Base-by-base conservation (phyloP, 257 asterid species). In the Leptodermis oblonga region DNA sequence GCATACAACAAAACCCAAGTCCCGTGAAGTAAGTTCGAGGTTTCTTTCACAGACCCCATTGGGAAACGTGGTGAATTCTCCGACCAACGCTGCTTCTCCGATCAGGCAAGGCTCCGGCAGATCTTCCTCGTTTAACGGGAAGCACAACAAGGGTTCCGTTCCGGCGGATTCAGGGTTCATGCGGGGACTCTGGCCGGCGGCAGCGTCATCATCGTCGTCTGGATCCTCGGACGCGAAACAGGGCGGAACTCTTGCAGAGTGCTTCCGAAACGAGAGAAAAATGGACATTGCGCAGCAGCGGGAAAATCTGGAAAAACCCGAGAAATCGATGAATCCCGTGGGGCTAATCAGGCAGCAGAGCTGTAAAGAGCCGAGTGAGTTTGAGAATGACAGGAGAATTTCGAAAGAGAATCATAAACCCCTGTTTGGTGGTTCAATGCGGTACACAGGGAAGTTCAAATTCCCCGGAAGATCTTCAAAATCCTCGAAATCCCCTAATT, bases 121-220 rank as follows among this genome's bases (percentile, higher is more conserved):
- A 78, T 73, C 84, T 15, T 79, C 85, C 10, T 55, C 71, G 0
- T 82, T 72, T 70, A 59, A 79, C 0, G 72, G 72, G 36, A 88
- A 79, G 73, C 80, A 75, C 65, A 78, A 77, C 74, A 80, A n/a
- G n/a, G n/a, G n/a, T n/a, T n/a, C n/a, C n/a, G n/a, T 74, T 75
- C 63, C 75, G 0, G 84, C 82, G 6, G 82, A 71, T 4, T 73
- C 92, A 14, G 92, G 92, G 1, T 84, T 85, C 28, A 69, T 82
- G 34, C 79, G 73, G 12, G 88, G 90, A 18, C 89, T 86, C 7
- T 92, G 98, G 98, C 96, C 98, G 0, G 81, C 97, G 0, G 76
- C 88, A 4, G 30, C 84, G 3, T 10, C 97, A 0, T 78, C 88
- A 4, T 36, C 84, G 3, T 10, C 73, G 62, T 20, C 74, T 7